Percentiles rank a stretch among this genome's conserved stretches.
These are phyloP conservation scores for Vaccinium vitisidaea DNA, from an alignment of 148 eudicot species.

Conservation along the genomic window DNA sequence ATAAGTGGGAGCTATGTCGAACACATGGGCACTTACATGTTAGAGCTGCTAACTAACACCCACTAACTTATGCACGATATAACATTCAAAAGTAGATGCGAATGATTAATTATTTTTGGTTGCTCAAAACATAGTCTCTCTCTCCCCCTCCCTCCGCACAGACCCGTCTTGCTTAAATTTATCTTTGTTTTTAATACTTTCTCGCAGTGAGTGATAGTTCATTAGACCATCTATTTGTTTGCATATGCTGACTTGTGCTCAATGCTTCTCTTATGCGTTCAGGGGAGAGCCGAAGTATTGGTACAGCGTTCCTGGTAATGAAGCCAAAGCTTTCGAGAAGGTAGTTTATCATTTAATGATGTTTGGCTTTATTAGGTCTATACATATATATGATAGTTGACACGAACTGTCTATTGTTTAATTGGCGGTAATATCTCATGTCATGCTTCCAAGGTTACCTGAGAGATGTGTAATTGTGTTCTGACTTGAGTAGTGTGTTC, in stretches of 20 bases:
- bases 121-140: not conserved
- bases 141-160: not conserved
- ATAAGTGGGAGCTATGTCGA: not conserved
- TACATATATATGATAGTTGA: not conserved
- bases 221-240: not conserved
- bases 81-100: not conserved
- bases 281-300: slow-evolving; percentile 99
- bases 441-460: not conserved
- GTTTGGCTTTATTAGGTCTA: slow-evolving; percentile 7
- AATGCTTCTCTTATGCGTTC: slow-evolving; percentile 31
- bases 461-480: not conserved
- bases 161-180: not conserved
- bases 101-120: not conserved
- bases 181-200: not conserved
- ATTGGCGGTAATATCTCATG: not conserved
- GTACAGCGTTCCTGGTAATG: slow-evolving; percentile 97
- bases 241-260: not conserved
- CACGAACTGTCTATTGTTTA: not conserved
- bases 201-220: slow-evolving; percentile 3
- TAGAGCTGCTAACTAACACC: not conserved
- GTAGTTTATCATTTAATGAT: slow-evolving; percentile 31
- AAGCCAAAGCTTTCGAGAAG: slow-evolving; percentile 93
- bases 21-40: not conserved
- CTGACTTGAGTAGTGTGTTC: not conserved
- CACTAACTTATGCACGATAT: not conserved